Evolutionary conservation across 257 asterid species (phyloP), one percentile per base, ranked within the genome.

Genomic region (Solanum lignicaule): DNA sequence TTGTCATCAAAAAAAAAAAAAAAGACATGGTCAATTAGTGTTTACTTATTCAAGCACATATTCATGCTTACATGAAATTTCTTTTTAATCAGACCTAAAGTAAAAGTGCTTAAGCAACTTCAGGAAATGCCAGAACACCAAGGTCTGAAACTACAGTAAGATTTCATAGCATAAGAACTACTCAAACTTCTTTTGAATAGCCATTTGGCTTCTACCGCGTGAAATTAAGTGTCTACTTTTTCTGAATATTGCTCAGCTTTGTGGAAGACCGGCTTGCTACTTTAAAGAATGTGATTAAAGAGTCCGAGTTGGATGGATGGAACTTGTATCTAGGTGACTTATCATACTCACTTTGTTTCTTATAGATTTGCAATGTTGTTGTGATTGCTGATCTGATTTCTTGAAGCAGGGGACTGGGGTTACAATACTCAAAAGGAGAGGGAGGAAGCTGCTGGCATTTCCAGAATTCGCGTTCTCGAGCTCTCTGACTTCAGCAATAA

Each of bases 251-350:
- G 87, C 87, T 69, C 91, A 95, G 99, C 91, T 97, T 97, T 90
- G 99, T 97, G 16, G 99, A 97, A 89, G 99, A 97, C 83, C 95
- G 99, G 33, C 94, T 95, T 32, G 97, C 95, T 4, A 94, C 98
- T 18, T 89, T 95, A 88, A 94, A 94, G 95, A 95, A 97, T 88
- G 99, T 97, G 41, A 95, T 97, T 73, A 95, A 96, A 82, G 98
- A 95, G 91, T 89, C 95, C 1, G 99, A 93, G 88, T 89, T 97
- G 93, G 91, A 90, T 90, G 90, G 90, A 72, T 97, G 99, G 99
- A 95, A 94, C 93, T 91, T 97, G 83, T 97, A 97, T 89, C 90
- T 97, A 87, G 99, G 99, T 95, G 91, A 90, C 23, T 72, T 68
- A 25, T 23, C 79, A 52, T 82, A 41, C 82, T 84, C 81, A 68